Evolutionary conservation across 176 grass and related monocot genomes (phyloP), one percentile per base, ranked within the genome.

Genomic region (Rhynchospora tenuis): DNA sequence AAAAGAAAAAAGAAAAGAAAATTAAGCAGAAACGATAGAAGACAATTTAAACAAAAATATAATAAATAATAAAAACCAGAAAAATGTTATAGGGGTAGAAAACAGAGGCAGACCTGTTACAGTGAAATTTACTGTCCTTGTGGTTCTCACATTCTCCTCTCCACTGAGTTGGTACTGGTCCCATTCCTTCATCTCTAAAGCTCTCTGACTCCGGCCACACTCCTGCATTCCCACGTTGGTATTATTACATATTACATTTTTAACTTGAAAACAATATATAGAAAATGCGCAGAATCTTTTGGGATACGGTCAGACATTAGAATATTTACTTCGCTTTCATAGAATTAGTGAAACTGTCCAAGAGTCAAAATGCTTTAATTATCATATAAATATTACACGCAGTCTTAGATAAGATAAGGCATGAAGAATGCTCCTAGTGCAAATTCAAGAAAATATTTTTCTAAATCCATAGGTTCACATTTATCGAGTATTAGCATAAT

Each of bases 121-220:
- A 98, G 23, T 85, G 89, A 84, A 91, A 79, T 64, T 42, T 78
- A 28, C 76, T 86, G 73, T 98, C 89, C 68, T 78, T 88, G 27
- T 92, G 85, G 87, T 87, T 83, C 79, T 94, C 90, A 89, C 95
- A 98, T 89, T 87, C 88, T 72, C 95, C 95, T 64, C 80, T 90
- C 95, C 95, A 98, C 57, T 83, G 68, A 11, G 48, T 9, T 29
- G 95, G 92, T 68, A 82, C 78, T 12, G 89, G 92, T 27, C 84
- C 90, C 92, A 98, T 94, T 70, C 89, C 92, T 20, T 93, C 90
- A 73, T 94, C 95, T 26, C 83, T 87, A 90, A 98, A 98, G 89
- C 95, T 98, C 81, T 90, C 89, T 84, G 92, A 85, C 81, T 98
- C 95, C 86, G 95, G 92, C 95, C 95, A 98, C 55, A 92, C 95